Evolutionary conservation across 2,329 filamentous ascomycete species (phyloP).

Genomic region (Apiospora arundinis): DNA sequence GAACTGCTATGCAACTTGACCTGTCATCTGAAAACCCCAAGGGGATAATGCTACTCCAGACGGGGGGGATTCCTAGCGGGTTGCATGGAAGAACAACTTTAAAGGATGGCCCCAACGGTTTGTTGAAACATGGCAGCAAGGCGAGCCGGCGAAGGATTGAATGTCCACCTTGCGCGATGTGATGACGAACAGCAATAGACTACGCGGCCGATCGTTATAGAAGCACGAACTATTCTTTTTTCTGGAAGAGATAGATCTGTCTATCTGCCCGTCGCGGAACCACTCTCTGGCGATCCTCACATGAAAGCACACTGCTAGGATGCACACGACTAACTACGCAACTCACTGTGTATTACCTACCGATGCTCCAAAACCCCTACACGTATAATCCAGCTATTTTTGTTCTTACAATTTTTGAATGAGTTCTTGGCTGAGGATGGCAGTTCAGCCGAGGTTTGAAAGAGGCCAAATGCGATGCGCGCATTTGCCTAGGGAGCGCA

Average conservation of each 20-base stretch:
- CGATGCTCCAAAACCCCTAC: no score
- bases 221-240: neutral
- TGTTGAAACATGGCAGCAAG: neutral
- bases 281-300: no score
- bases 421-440: no score
- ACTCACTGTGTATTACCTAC: no score
- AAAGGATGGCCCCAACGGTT: neutral
- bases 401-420: no score
- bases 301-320: neutral
- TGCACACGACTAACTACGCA: no score
- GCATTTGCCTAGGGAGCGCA: no score
- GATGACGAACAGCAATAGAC: neutral
- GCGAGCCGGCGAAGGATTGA: neutral
- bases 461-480: no score
- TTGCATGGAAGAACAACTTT: neutral
- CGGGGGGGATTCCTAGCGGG: neutral
- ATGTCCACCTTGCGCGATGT: neutral
- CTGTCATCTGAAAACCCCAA: neutral
- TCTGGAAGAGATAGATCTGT: neutral
- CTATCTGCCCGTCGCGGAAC: neutral
- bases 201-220: neutral
- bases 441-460: no score
- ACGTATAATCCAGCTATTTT: no score
- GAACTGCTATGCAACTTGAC: neutral
- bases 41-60: neutral